Base-by-base conservation (phyloP, 345 rosid species). In the Pugionium cornutum region DNA sequence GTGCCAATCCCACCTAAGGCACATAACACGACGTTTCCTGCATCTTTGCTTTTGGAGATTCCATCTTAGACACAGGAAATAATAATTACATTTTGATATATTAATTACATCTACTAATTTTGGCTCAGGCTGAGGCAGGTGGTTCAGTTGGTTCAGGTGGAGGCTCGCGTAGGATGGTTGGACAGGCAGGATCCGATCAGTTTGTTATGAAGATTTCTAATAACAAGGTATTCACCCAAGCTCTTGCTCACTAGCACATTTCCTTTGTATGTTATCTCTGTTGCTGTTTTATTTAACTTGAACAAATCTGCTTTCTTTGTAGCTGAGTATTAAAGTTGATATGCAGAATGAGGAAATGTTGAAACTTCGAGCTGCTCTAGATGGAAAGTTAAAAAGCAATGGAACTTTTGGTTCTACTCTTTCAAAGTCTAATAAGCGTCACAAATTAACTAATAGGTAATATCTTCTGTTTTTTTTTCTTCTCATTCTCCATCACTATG, bases 111-210 rank as follows among this genome's bases (percentile, higher is more conserved):
- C 5, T 33, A 33, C 36, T 41, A 3, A 4, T n/a, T 67, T 70
- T 73, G 63, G 29, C 7, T 9, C 74, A 94, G 97, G 99, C 99
- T 77, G 98, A 95, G 68, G 76, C 91, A 32, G 98, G 99, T 33
- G 94, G 95, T 54, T 79, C 91, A 58, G 77, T 33, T 59, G 77
- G 57, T 53, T 73, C 77, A 4, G 97, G 92, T 49, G 79, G 84
- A 37, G 84, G 82, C 48, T 80, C 94, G 30, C 82, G 89, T 67
- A 87, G 90, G 80, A 65, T 85, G 67, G 78, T 87, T 62, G 95
- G 85, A 72, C 97, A 83, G n/a, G 76, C 85, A 48, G 96, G 94
- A 66, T 64, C 91, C 64, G 98, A 91, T 7, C 87, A 83, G 30
- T 82, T 83, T 75, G 87, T 77, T 48, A 81, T 89, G 92, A 86